These are phyloP conservation scores for Naganishia albida DNA, from an alignment of 1,284 basidiomycete genomes.

Conservation along the genomic window DNA sequence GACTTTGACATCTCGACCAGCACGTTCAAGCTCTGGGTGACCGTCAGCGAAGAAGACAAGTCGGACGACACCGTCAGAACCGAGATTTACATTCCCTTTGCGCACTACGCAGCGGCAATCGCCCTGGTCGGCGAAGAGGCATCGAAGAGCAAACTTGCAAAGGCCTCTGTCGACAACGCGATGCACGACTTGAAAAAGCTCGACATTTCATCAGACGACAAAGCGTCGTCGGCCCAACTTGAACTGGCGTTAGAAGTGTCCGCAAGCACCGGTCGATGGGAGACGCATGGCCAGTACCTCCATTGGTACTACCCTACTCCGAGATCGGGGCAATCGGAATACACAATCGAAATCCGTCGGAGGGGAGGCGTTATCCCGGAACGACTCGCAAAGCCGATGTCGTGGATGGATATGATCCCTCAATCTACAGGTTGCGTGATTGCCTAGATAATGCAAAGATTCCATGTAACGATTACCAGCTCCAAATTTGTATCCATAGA, in stretches of 20 bases:
- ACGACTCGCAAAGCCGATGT: constrained; percentile 28
- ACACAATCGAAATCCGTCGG: constrained; percentile 68
- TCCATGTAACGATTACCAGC: too few species aligned
- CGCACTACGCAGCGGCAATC: constrained; percentile 69
- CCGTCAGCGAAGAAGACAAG: constrained; percentile 59
- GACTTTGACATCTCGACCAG: constrained; percentile 75
- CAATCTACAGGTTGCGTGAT: constrained; percentile 21
- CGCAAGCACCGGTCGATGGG: constrained; percentile 69
- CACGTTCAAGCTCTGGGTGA: constrained; percentile 66
- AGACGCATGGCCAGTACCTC: constrained; percentile 67
- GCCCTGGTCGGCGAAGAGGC: constrained; percentile 12
- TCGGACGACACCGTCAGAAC: constrained; percentile 58
- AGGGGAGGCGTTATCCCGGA: constrained; percentile 63
- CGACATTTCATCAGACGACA: constrained; percentile 31
- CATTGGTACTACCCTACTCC: constrained; percentile 77
- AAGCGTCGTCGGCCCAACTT: constrained; percentile 38
- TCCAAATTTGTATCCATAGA: too few species aligned
- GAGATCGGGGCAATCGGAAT: constrained; percentile 51
- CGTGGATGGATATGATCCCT: constrained; percentile 25
- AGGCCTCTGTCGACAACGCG: constrained; percentile 28
- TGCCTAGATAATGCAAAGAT: constrained; percentile 1
- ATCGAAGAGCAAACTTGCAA: constrained; percentile 10
- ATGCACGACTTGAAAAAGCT: constrained; percentile 27
- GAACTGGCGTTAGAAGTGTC: constrained; percentile 58
- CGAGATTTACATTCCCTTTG: constrained; percentile 81